Percentiles rank a stretch among this genome's conserved stretches.
These are phyloP conservation scores for Oldenlandia corymbosa DNA, from an alignment of 257 asterid species.

Conservation along the genomic window DNA sequence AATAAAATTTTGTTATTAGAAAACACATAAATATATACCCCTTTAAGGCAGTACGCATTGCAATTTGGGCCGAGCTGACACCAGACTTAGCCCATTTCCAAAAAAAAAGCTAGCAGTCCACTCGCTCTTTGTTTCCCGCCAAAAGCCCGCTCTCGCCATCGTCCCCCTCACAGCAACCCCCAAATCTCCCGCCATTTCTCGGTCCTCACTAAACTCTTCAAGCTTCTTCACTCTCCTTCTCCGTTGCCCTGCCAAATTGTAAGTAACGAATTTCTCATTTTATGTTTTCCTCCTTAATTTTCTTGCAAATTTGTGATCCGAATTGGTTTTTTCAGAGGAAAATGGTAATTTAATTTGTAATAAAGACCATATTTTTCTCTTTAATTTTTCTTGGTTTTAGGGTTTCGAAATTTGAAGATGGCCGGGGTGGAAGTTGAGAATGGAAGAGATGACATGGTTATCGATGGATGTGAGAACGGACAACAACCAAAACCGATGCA, in stretches of 20 bases:
- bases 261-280: neutral
- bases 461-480: slow-evolving; percentile 41
- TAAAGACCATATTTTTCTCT: too few species aligned
- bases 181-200: slow-evolving; percentile 22
- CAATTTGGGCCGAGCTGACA: too few species aligned
- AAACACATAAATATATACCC: too few species aligned
- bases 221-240: neutral
- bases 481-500: slow-evolving; percentile 18
- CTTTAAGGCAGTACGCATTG: too few species aligned
- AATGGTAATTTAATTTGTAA: too few species aligned
- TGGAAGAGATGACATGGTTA: slow-evolving; percentile 51
- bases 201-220: neutral
- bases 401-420: slow-evolving; percentile 23
- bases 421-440: slow-evolving; percentile 38
- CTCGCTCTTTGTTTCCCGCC: slow-evolving; percentile 15
- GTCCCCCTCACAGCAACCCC: too few species aligned
- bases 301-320: neutral
- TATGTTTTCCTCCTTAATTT: too few species aligned
- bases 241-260: neutral
- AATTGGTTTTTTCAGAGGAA: neutral
- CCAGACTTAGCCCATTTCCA: slow-evolving; percentile 3
- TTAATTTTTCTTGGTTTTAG: neutral
- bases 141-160: neutral
- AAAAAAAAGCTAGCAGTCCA: neutral
- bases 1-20: too few species aligned